Evolutionary conservation across 1,284 basidiomycete species (phyloP).

Genomic region (Violaceomyces palustris): DNA sequence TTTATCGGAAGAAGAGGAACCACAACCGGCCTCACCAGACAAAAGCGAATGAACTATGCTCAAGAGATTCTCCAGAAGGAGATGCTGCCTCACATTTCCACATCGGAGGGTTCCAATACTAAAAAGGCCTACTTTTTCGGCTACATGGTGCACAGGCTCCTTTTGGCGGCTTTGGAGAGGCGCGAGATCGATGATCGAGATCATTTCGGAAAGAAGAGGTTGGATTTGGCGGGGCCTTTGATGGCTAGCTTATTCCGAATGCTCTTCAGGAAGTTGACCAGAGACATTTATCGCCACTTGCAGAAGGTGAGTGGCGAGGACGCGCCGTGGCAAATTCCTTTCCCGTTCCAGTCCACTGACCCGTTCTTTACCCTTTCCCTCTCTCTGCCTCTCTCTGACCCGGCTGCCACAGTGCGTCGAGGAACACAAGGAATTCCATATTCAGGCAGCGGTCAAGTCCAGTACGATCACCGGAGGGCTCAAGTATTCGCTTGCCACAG

Average conservation of each 20-base stretch:
- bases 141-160: slow-evolving; percentile 97
- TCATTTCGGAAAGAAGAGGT: slow-evolving; percentile 96
- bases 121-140: slow-evolving; percentile 99
- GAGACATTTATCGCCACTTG: slow-evolving; percentile 92
- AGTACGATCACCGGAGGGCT: slow-evolving; percentile 96
- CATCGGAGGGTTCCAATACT: slow-evolving; percentile 89
- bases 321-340: slow-evolving; percentile 85
- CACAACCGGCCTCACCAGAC: slow-evolving; percentile 82
- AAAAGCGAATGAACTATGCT: slow-evolving; percentile 89
- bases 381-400: too few species aligned
- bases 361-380: slow-evolving; percentile 1
- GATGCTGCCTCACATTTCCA: slow-evolving; percentile 95
- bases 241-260: slow-evolving; percentile 94
- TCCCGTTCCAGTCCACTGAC: slow-evolving; percentile 78
- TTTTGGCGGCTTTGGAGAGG: slow-evolving; percentile 87
- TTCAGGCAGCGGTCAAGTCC: slow-evolving; percentile 82
- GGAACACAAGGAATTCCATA: slow-evolving; percentile 89
- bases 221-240: slow-evolving; percentile 91
- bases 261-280: slow-evolving; percentile 92
- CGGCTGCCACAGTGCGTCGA: slow-evolving; percentile 94
- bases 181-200: slow-evolving; percentile 97
- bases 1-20: slow-evolving; percentile 98
- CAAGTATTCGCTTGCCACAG: slow-evolving; percentile 95
- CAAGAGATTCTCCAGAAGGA: slow-evolving; percentile 98
- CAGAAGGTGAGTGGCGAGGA: slow-evolving; percentile 93